These are phyloP conservation scores for Gossypium arboreum DNA, from an alignment of 345 rosid genomes.

Conservation along the genomic window DNA sequence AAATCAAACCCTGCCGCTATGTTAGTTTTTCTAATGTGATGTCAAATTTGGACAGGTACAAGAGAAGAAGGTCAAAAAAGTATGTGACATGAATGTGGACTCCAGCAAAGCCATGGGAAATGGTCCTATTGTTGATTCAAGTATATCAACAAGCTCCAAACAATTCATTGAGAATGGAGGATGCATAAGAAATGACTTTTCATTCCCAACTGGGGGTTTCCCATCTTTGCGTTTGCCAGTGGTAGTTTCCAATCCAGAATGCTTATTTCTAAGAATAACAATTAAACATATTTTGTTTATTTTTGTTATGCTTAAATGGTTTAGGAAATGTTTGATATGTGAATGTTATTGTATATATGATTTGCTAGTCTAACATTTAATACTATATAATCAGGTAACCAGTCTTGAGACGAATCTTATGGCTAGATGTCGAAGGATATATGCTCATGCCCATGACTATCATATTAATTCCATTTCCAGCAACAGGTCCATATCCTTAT, in stretches of 20 bases:
- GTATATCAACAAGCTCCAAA: slow-evolving; percentile 44
- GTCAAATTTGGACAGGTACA: slow-evolving; percentile 62
- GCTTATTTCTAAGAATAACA: not conserved
- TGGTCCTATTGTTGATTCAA: slow-evolving; percentile 71
- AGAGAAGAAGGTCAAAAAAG: slow-evolving; percentile 92
- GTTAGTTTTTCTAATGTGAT: slow-evolving; percentile 1
- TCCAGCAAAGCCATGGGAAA: slow-evolving; percentile 57
- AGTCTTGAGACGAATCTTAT: slow-evolving; percentile 70
- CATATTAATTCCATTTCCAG: slow-evolving; percentile 95
- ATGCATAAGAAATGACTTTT: slow-evolving; percentile 48
- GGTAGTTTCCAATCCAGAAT: slow-evolving; percentile 52
- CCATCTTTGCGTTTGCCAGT: slow-evolving; percentile 81
- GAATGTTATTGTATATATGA: not conserved
- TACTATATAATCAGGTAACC: slow-evolving; percentile 47
- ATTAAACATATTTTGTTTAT: not conserved
- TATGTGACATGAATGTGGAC: slow-evolving; percentile 77
- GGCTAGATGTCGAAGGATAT: slow-evolving; percentile 94
- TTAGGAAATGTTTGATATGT: not conserved
- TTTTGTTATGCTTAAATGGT: not conserved
- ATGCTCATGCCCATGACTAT: slow-evolving; percentile 98
- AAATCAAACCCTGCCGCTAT: not conserved
- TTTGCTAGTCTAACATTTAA: not conserved
- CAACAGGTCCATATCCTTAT: slow-evolving; percentile 50
- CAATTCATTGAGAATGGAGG: slow-evolving; percentile 59
- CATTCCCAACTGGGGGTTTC: slow-evolving; percentile 65